Percentiles rank a stretch among this genome's conserved stretches.
phyloP scores from a whole-genome alignment of 2,329 filamentous ascomycete genomes.

The Fusarium luffae region DNA sequence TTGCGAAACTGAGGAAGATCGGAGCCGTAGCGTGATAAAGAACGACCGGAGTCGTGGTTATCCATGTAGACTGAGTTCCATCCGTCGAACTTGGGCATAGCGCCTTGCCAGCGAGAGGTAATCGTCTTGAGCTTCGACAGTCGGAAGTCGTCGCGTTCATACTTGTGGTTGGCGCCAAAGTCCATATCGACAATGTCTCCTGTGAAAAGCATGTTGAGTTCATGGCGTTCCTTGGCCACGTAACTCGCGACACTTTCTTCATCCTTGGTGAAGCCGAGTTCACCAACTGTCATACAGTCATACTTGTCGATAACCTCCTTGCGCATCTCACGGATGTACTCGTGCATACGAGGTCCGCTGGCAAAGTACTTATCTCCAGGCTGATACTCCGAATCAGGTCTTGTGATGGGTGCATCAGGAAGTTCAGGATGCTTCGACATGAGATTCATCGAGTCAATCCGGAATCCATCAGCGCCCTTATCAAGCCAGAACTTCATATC shows the following conservation, averaged over 20 bases:
- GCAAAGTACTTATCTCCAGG: slow-evolving; percentile 57
- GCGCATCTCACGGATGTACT: slow-evolving; percentile 39
- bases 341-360: slow-evolving; percentile 66
- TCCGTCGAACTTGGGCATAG: slow-evolving; percentile 52
- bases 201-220: slow-evolving; percentile 46
- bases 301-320: slow-evolving; percentile 60
- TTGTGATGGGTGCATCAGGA: slow-evolving; percentile 60
- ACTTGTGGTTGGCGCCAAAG: slow-evolving; percentile 48
- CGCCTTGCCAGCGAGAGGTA: slow-evolving; percentile 52
- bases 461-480: slow-evolving; percentile 74
- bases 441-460: slow-evolving; percentile 74
- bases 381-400: slow-evolving; percentile 50
- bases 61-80: slow-evolving; percentile 66
- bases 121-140: slow-evolving; percentile 51
- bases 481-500: slow-evolving; percentile 82
- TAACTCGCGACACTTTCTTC: slow-evolving; percentile 58
- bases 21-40: slow-evolving; percentile 60
- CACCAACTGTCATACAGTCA: slow-evolving; percentile 63
- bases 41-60: slow-evolving; percentile 66
- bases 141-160: slow-evolving; percentile 56
- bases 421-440: slow-evolving; percentile 70
- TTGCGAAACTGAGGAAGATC: slow-evolving; percentile 53
- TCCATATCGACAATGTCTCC: slow-evolving; percentile 45
- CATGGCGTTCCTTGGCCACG: slow-evolving; percentile 57
- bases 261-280: slow-evolving; percentile 49